These are phyloP conservation scores for Phellopilus nigrolimitatus DNA, from an alignment of 1,284 basidiomycete species.

Conservation along the genomic window DNA sequence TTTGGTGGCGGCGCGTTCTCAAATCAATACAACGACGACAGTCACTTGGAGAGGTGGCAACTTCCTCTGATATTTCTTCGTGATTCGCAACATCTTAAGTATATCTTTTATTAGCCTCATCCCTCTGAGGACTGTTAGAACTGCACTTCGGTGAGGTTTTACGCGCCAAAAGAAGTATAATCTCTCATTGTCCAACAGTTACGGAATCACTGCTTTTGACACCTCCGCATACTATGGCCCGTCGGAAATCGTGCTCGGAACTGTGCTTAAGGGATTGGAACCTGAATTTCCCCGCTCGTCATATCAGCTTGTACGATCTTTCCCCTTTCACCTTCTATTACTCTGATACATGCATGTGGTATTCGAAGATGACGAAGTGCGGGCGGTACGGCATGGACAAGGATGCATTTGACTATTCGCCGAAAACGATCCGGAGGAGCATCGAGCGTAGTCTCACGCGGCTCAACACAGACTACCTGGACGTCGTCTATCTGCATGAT, in stretches of 20 bases:
- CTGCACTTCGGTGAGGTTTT: constrained; percentile 65
- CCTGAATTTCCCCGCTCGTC: constrained; percentile 74
- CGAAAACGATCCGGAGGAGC: constrained; percentile 62
- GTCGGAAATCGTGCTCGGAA: constrained; percentile 86
- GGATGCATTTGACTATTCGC: constrained; percentile 76
- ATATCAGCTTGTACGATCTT: constrained; percentile 67
- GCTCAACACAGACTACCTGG: constrained; percentile 78
- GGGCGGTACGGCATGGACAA: constrained; percentile 73
- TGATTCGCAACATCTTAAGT: constrained; percentile 29
- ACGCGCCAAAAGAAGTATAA: constrained; percentile 1
- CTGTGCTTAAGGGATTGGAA: constrained; percentile 58
- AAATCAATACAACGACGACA: constrained; percentile 64
- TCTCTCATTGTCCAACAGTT: constrained; percentile 41
- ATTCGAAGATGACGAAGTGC: constrained; percentile 83
- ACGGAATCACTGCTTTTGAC: constrained; percentile 89
- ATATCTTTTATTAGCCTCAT: constrained; percentile 43
- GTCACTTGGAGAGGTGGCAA: constrained; percentile 22
- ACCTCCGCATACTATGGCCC: constrained; percentile 87
- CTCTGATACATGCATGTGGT: constrained; percentile 20
- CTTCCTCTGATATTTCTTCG: constrained; percentile 16
- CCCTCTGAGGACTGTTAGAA: constrained; percentile 70
- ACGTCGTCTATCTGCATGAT: constrained; percentile 89
- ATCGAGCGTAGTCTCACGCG: constrained; percentile 71
- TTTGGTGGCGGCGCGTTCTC: constrained; percentile 74
- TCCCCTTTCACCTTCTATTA: neutral